Evolutionary conservation across 345 rosid species (phyloP).

Genomic region (Lepidium aucheri): DNA sequence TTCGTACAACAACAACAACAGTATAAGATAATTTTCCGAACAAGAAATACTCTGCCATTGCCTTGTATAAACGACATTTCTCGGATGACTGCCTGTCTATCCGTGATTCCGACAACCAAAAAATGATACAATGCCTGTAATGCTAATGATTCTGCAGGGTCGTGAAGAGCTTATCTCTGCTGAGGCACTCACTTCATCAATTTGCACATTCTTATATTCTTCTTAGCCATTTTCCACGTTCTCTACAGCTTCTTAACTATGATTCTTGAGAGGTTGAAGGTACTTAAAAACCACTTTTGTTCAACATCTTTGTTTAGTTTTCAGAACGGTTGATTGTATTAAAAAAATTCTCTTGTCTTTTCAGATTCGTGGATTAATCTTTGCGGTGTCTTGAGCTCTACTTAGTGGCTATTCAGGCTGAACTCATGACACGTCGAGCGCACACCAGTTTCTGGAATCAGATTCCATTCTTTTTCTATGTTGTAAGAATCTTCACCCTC

Average conservation of each 20-base stretch:
- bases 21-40: too few species aligned
- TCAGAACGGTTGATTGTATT: background rate
- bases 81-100: too few species aligned
- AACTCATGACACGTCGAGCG: slow-evolving; percentile 79
- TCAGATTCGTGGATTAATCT: slow-evolving; percentile 63
- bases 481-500: slow-evolving; percentile 40
- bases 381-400: slow-evolving; percentile 1
- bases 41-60: too few species aligned
- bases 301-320: background rate
- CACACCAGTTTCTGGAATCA: slow-evolving; percentile 90
- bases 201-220: slow-evolving; percentile 88
- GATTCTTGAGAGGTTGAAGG: slow-evolving; percentile 95
- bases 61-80: too few species aligned
- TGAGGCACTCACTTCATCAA: slow-evolving; percentile 70
- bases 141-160: slow-evolving; percentile 42
- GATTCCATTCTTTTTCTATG: slow-evolving; percentile 69
- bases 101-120: too few species aligned
- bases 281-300: background rate
- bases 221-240: slow-evolving; percentile 84
- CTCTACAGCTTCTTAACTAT: slow-evolving; percentile 66
- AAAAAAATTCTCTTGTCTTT: background rate
- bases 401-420: slow-evolving; percentile 50
- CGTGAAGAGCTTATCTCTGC: slow-evolving; percentile 59
- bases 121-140: slow-evolving; percentile 2
- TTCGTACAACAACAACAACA: too few species aligned